Conservation (phyloP, 2,329 filamentous ascomycete species). For the Huntiella moniliformis region DNA sequence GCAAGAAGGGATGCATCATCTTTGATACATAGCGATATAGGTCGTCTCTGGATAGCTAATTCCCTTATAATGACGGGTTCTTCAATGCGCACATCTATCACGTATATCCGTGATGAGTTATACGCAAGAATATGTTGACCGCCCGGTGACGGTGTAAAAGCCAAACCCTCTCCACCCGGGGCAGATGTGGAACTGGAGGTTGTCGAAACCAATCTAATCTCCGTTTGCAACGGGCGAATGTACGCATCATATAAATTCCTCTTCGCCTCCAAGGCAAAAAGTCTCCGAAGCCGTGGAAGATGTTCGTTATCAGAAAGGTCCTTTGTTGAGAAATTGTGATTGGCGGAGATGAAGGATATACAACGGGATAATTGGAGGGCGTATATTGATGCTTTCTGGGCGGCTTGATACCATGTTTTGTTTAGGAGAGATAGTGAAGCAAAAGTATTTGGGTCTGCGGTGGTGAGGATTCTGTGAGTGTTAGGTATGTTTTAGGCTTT, state of each 20-base stretch:
- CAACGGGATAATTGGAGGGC: constrained; percentile 42
- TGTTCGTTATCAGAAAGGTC: constrained; percentile 25
- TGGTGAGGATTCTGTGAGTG: constrained; percentile 35
- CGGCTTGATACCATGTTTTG: constrained; percentile 44
- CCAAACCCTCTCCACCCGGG: constrained; percentile 69
- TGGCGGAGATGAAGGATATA: constrained; percentile 36
- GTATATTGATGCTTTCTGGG: constrained; percentile 45
- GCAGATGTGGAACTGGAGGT: constrained; percentile 70
- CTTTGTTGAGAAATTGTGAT: constrained; percentile 21
- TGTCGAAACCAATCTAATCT: constrained; percentile 65
- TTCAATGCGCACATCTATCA: constrained; percentile 47
- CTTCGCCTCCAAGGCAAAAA: constrained; percentile 53
- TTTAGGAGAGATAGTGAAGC: constrained; percentile 48
- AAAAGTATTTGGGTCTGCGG: constrained; percentile 43
- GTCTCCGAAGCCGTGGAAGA: constrained; percentile 40
- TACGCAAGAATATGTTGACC: constrained; percentile 61
- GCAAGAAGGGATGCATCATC: constrained; percentile 62
- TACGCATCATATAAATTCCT: constrained; percentile 63
- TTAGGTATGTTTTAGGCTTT: not conserved
- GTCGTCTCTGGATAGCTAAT: constrained; percentile 59
- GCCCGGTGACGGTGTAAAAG: constrained; percentile 60
- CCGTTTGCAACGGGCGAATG: constrained; percentile 47
- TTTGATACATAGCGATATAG: constrained; percentile 57
- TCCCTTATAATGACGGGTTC: constrained; percentile 51
- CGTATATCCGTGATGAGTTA: constrained; percentile 69